Evolutionary conservation across 1,284 basidiomycete species (phyloP), one percentile per base, ranked within the genome.

Genomic region (Cryptococcus amylolentus): DNA sequence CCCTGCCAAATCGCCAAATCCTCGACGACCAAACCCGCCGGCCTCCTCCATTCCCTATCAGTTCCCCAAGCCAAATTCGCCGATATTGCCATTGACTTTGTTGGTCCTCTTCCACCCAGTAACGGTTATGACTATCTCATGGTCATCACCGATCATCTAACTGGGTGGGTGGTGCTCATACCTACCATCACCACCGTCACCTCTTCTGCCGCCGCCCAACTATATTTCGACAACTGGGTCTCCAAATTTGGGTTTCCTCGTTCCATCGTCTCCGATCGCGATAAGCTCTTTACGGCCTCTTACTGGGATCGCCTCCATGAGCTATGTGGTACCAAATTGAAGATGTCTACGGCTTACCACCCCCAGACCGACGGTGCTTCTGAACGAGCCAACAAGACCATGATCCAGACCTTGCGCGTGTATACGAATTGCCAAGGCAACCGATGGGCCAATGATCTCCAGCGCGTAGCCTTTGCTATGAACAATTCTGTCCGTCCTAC

Each of bases 41-140:
- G 48, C 16, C 31, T 18, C 3, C 38, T 49, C 12, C 48, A 49
- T 18, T 31, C 48, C 37, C 35, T 49, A 3, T 20, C 48, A 2
- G 48, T 49, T 20, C 48, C 37, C 13, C 48, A 13, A 10, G 8
- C 10, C 48, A 49, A 49, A 39, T 49, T 49, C 13, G 48, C 31
- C 20, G 37, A 49, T 39, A 49, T 49, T 18, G 48, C 35, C 20
- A 49, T 49, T 5, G 48, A 49, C 37, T 49, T 49, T 31, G 37
- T 49, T 7, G 48, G 48, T 14, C 35, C 38, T 8, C 20, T 49
- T 1, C 48, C 48, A 1, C 10, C 13, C 31, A 31, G n/a, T 38
- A 18, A 39, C 5, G 48, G 48, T 8, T 49, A 8, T 12, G 48
- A 49, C 38, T 39, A 49, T 27, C 48, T 49, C 4, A 28, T 49